Percentiles rank a stretch among this genome's conserved stretches.
Evolutionary conservation across 78 protist genomes (phyloP).

Genomic region (Dictyostelium citrinum): DNA sequence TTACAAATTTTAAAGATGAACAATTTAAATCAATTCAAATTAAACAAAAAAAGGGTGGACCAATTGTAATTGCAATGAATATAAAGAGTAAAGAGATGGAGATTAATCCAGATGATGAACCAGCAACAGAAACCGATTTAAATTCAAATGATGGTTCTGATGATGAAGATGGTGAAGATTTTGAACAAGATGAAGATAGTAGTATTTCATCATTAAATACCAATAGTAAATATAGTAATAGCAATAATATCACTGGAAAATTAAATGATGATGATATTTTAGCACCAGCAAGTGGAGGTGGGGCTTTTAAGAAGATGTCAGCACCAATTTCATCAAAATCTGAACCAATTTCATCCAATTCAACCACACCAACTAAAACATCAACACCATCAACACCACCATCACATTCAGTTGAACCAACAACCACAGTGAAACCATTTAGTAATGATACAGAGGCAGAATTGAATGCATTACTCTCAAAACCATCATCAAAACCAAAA

Average conservation of each 20-base stretch:
- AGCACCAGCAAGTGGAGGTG: background rate
- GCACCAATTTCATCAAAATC: background rate
- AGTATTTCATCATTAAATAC: slow-evolving; percentile 11
- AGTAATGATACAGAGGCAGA: background rate
- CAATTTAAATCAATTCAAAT: slow-evolving; percentile 34
- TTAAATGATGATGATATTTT: background rate
- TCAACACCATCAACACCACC: slow-evolving; percentile 3
- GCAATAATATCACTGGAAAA: background rate
- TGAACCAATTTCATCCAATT: background rate
- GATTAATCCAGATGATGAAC: slow-evolving; percentile 49
- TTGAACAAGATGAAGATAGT: slow-evolving; percentile 21
- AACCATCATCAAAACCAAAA: background rate
- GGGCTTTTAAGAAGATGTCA: background rate
- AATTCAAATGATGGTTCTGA: slow-evolving; percentile 69
- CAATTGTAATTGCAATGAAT: slow-evolving; percentile 11
- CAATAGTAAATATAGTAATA: background rate
- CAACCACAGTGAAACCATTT: slow-evolving; percentile 4
- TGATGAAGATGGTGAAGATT: slow-evolving; percentile 72
- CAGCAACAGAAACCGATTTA: slow-evolving; percentile 60
- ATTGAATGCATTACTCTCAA: background rate
- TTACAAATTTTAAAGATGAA: slow-evolving; percentile 25
- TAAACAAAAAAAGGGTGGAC: slow-evolving; percentile 54
- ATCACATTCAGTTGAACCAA: background rate
- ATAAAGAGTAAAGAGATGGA: slow-evolving; percentile 44
- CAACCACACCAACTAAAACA: background rate